phyloP scores from a whole-genome alignment of 2,329 filamentous ascomycete species.

The Xylariales sp. region DNA sequence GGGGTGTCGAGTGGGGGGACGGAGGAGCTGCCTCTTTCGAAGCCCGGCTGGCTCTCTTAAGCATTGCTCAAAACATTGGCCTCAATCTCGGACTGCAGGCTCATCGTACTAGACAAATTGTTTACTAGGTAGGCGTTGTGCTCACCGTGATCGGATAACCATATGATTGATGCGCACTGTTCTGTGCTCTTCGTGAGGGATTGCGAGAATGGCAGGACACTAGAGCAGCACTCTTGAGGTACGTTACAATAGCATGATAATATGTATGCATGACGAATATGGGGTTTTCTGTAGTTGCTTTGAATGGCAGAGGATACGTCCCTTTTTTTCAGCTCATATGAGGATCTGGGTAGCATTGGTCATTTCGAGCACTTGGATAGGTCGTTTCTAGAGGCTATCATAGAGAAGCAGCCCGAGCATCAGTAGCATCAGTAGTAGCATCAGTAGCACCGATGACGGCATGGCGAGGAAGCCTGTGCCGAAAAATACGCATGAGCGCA shows the following conservation, averaged over 20 bases:
- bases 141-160: constrained; percentile 19
- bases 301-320: background rate
- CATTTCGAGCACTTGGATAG: constrained; percentile 8
- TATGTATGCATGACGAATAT: background rate
- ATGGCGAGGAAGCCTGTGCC: constrained; percentile 19
- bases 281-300: background rate
- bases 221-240: background rate
- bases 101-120: constrained; percentile 18
- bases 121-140: constrained; percentile 12
- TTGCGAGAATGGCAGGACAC: background rate
- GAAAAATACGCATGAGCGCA: constrained; percentile 15
- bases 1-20: constrained; percentile 6
- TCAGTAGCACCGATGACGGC: constrained; percentile 30
- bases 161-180: constrained; percentile 7
- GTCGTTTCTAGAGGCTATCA: background rate
- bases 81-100: constrained; percentile 23
- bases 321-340: background rate
- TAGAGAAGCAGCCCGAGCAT: background rate
- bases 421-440: background rate
- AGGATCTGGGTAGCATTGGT: constrained; percentile 1
- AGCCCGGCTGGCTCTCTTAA: constrained; percentile 8
- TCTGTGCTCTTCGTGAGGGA: constrained; percentile 10
- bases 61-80: constrained; percentile 13
- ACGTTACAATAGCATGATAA: background rate
- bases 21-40: constrained; percentile 36